These are phyloP conservation scores for Sugiyamaella paludigena DNA, from an alignment of 1,139 yeast genomes.

Conservation along the genomic window DNA sequence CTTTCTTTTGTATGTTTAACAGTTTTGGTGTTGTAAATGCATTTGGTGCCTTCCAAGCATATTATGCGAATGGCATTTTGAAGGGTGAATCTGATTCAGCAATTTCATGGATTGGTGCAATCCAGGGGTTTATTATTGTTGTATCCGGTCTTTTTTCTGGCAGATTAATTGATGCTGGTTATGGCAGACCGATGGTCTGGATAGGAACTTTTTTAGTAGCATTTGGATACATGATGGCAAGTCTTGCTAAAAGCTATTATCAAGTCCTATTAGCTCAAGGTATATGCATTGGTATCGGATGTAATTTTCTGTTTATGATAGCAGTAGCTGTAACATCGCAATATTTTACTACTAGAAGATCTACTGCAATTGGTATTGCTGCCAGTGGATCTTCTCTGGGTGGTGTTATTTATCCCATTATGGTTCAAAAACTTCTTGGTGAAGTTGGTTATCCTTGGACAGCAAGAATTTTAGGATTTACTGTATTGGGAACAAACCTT, in stretches of 20 bases:
- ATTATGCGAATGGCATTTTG: conserved; percentile 49
- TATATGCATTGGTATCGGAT: conserved; percentile 51
- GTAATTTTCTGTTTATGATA: conserved; percentile 40
- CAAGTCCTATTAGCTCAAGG: conserved; percentile 62
- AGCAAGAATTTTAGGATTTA: conserved; percentile 34
- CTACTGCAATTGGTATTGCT: conserved; percentile 55
- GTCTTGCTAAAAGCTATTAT: conserved; percentile 48
- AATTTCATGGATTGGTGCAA: conserved; percentile 64
- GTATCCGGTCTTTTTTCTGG: conserved; percentile 58
- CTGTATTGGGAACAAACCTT: conserved; percentile 27
- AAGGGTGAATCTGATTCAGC: conserved; percentile 43
- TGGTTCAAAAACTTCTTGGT: conserved; percentile 31
- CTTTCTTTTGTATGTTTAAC: conserved; percentile 50
- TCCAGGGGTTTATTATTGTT: conserved; percentile 51
- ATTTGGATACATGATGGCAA: conserved; percentile 54
- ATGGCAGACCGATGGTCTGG: conserved; percentile 30
- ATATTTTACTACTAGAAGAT: conserved; percentile 53
- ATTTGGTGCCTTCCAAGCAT: conserved; percentile 61
- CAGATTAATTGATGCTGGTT: conserved; percentile 53
- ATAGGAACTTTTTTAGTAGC: conserved; percentile 48
- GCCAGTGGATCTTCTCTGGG: conserved; percentile 57
- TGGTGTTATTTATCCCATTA: conserved; percentile 36
- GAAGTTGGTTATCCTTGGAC: conserved; percentile 38
- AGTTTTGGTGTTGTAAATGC: conserved; percentile 60
- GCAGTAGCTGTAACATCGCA: conserved; percentile 38